These are phyloP conservation scores for Kazachstania kunashirensis DNA, from an alignment of 805 yeast species.

Conservation along the genomic window DNA sequence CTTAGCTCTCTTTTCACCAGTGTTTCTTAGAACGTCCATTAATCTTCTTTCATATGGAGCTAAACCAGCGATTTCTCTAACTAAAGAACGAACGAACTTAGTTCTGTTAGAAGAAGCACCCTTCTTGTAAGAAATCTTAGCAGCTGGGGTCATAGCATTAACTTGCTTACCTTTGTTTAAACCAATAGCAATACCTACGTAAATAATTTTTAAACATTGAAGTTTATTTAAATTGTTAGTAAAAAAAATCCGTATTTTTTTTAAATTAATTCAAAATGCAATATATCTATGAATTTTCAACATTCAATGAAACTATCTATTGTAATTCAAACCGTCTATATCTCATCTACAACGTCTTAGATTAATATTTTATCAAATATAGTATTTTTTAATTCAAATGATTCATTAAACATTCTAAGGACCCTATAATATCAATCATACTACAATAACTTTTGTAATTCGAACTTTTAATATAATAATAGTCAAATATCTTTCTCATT, in stretches of 20 bases:
- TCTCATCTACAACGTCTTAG: too few species aligned
- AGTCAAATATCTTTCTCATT: too few species aligned
- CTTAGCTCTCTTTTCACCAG: conserved; percentile 99
- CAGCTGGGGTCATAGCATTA: conserved; percentile 71
- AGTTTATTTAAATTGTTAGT: background rate
- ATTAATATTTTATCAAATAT: too few species aligned
- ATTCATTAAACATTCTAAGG: too few species aligned
- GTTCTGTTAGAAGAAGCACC: conserved; percentile 95
- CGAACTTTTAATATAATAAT: too few species aligned
- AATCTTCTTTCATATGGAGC: conserved; percentile 99
- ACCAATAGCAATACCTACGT: conserved; percentile 64
- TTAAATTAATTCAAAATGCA: background rate
- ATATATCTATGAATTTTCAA: too few species aligned
- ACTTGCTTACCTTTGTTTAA: conserved; percentile 99
- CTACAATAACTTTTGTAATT: too few species aligned
- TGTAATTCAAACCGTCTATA: too few species aligned
- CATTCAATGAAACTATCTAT: too few species aligned
- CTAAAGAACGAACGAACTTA: conserved; percentile 86
- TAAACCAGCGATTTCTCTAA: conserved; percentile 95
- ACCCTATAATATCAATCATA: too few species aligned
- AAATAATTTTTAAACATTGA: background rate
- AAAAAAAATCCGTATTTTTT: background rate
- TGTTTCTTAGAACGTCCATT: conserved; percentile 98
- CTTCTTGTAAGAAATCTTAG: conserved; percentile 91
- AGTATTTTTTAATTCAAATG: too few species aligned